Evolutionary conservation across 495 filamentous ascomycete species (phyloP).

Genomic region (Saxispiralis lemnorum): DNA sequence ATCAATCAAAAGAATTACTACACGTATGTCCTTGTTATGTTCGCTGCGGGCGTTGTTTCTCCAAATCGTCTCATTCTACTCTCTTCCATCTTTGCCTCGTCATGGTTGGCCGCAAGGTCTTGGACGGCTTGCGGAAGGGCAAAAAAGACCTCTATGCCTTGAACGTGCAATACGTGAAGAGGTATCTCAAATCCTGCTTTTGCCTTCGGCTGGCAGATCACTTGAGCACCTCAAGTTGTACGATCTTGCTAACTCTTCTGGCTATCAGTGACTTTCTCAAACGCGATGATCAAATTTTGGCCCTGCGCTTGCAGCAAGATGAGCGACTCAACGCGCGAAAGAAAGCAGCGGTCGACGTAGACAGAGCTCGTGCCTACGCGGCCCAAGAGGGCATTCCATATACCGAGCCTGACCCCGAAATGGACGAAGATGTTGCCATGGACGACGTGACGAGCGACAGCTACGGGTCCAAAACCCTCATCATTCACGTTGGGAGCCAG

Average conservation of each 20-base stretch:
- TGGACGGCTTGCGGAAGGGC: constrained; percentile 12
- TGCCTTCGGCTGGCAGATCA: background rate
- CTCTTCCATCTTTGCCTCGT: background rate
- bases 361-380: constrained; percentile 61
- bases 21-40: constrained; percentile 49
- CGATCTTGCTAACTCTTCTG: background rate
- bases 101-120: constrained; percentile 13
- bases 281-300: constrained; percentile 87
- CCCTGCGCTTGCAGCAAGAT: constrained; percentile 70
- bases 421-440: constrained; percentile 39
- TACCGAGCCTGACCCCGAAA: constrained; percentile 36
- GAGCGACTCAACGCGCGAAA: constrained; percentile 61
- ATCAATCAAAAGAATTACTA: constrained; percentile 99
- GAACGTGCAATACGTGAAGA: constrained; percentile 14
- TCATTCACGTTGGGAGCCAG: constrained; percentile 96
- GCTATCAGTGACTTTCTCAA: constrained; percentile 75
- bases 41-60: background rate
- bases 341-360: constrained; percentile 66
- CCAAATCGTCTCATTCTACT: constrained; percentile 4
- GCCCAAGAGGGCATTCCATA: constrained; percentile 30
- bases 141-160: constrained; percentile 15
- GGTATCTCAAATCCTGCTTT: constrained; percentile 5
- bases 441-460: constrained; percentile 27
- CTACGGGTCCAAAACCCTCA: constrained; percentile 75
- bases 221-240: background rate